Conservation (phyloP, 2,329 filamentous ascomycete species). For the Ceratocystis alfenasii region DNA sequence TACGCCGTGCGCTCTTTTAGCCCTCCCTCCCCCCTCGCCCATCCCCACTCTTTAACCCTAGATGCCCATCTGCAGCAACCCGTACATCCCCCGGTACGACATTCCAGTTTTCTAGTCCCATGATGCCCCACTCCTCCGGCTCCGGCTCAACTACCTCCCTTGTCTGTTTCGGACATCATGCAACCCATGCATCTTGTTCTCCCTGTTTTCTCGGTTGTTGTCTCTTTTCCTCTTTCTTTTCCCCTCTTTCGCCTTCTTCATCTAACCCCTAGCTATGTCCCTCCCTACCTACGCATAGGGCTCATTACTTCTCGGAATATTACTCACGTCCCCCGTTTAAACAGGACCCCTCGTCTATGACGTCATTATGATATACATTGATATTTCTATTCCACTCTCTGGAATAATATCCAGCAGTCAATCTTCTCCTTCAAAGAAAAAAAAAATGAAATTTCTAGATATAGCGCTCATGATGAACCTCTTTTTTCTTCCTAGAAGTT, state of each 20-base stretch:
- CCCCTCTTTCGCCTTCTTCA: background rate
- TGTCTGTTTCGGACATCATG: background rate
- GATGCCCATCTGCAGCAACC: background rate
- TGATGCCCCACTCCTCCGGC: background rate
- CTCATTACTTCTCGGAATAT: background rate
- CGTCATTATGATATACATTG: background rate
- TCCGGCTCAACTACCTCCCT: background rate
- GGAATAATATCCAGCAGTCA: background rate
- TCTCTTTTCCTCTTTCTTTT: background rate
- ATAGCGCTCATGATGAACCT: background rate
- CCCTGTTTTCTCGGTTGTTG: background rate
- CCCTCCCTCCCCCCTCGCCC: too few species aligned
- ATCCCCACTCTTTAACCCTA: background rate
- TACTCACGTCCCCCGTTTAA: background rate
- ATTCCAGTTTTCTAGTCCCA: background rate
- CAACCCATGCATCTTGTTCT: too few species aligned
- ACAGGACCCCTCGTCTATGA: background rate
- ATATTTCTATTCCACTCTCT: background rate
- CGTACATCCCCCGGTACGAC: background rate
- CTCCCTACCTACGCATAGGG: background rate
- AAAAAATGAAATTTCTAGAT: background rate
- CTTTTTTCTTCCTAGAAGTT: background rate
- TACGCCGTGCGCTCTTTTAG: too few species aligned
- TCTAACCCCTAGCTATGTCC: background rate
- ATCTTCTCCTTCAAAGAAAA: background rate